Base-by-base conservation (phyloP, 148 eudicot genomes). In the Heliamphora exappendiculata region DNA sequence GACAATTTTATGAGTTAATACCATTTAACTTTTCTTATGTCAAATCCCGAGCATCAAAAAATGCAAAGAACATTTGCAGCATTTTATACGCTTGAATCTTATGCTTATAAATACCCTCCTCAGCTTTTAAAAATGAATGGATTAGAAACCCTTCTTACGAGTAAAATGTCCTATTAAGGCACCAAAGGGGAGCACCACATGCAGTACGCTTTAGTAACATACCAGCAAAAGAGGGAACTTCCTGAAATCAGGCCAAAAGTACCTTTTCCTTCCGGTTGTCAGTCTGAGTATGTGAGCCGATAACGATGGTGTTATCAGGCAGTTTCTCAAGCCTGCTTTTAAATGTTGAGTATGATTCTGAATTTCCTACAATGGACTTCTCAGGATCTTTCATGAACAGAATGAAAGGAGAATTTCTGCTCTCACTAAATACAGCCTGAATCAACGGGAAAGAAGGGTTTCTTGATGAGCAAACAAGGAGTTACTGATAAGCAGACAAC, bases 221-320 rank as follows among this genome's bases (percentile, higher is more conserved):
- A 49, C 22, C 37, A 49, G 34, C 17, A 45, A 12, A 36, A 55
- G 24, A 73, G 31, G 53, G 51, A 79, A 74, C 58, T 57, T 22
- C 34, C 16, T 9, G 28, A 49, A 49, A 49, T 64, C 41, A 36
- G 45, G 45, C n/a, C 0, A 70, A 24, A 55, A 72, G 77, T 77
- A 92, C 98, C 93, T 94, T 94, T 81, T 94, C 98, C 81, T 94
- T 92, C 24, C 93, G 89, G 75, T 74, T 90, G 82, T 94, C 97
- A 39, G 80, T 79, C 71, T 94, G 96, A 73, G 97, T 88, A 64
- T 90, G 92, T 31, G 98, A 92, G 44, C 91, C 97, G 82, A 94
- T 94, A 36, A 94, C 84, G 45, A 94, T 83, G 72, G 88, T 90
- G 81, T 92, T 94, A 73, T 85, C 91, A 54, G 97, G 93, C 77